Base-by-base conservation (phyloP, 2,329 filamentous ascomycete genomes). In the Pyrenophora tritici-repentis region DNA sequence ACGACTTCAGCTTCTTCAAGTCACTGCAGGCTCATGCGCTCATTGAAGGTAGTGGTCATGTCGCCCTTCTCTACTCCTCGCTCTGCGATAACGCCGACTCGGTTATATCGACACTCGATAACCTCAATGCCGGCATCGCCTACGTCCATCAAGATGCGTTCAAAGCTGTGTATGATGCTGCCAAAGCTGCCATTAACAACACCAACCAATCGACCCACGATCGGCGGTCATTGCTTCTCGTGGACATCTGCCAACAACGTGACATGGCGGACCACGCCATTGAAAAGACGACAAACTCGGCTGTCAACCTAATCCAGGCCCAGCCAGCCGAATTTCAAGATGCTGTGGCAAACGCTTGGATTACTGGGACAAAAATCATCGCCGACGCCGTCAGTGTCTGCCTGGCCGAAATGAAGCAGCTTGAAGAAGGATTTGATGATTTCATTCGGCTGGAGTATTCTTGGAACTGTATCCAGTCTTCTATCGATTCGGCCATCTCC, bases 1-100 rank as follows among this genome's bases (percentile, higher is more conserved):
- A 73, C 38, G 75, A 78, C 59, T 79, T 76, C 53, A 74, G 69
- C 40, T 79, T 79, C 65, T 79, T 79, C 72, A 78, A 77, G 51
- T 71, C 71, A 1, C 71, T 78, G 17, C 77, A 79, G 62, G 76
- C 74, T 13, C 68, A 75, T 29, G 69, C 71, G 13, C 65, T 79
- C 41, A 66, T 77, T 42, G 75, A 78, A 47, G 75, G 76, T 20
- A 77, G 71, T 7, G 77, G 78, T 53, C 74, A 78, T 62, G 73
- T 77, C 4, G 75, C 75, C n/a, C 68, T 73, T 20, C 65, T 79
- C 36, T 67, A 71, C 14, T 66, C 70, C 1, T 62, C 67, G 4
- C 67, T 79, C 10, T 74, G 26, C 26, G 26, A 29, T 13, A 29
- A 29, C 9, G 74, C 7, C 2, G 76, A 79, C 44, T 61, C 64